phyloP scores from a whole-genome alignment of 805 yeast species.

The Yarrowia sp. region DNA sequence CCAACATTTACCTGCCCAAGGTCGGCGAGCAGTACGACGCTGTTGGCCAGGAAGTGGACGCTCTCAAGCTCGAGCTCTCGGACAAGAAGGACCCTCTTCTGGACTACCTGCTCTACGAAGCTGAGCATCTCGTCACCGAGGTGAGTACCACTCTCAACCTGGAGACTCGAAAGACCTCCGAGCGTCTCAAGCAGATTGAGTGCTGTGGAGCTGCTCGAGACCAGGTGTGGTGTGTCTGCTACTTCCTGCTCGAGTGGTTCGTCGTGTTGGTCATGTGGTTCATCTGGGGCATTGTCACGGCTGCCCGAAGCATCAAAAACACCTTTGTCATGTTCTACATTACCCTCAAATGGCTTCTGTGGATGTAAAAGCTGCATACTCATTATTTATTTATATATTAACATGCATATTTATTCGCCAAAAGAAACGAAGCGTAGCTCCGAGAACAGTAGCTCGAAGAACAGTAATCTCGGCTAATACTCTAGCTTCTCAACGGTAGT shows the following conservation, averaged over 20 bases:
- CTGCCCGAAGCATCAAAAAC: conserved; percentile 36
- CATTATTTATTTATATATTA: conserved; percentile 19
- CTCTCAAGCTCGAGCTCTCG: conserved; percentile 42
- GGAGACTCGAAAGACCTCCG: conserved; percentile 43
- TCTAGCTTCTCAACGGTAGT: too few relatives aligned
- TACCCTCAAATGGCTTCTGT: conserved; percentile 44
- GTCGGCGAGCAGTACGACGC: conserved; percentile 39
- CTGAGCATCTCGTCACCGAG: conserved; percentile 45
- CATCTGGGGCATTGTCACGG: conserved; percentile 45
- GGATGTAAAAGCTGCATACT: conserved; percentile 42
- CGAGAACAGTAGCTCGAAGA: too few relatives aligned
- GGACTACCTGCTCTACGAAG: conserved; percentile 44
- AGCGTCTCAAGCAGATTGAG: conserved; percentile 44
- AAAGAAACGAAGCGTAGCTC: background rate
- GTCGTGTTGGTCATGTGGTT: conserved; percentile 45
- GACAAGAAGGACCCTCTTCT: conserved; percentile 42
- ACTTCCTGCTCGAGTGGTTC: conserved; percentile 44
- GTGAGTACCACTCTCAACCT: conserved; percentile 45
- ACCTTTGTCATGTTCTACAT: conserved; percentile 31
- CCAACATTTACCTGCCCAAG: conserved; percentile 39
- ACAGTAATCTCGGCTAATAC: too few relatives aligned
- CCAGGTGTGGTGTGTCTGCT: conserved; percentile 43
- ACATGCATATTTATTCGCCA: conserved; percentile 8
- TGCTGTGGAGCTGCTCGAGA: conserved; percentile 40
- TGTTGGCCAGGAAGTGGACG: conserved; percentile 40